Evolutionary conservation across 2,329 filamentous ascomycete species (phyloP), one percentile per base, ranked within the genome.

Genomic region (Cladosporium cucumerinum): DNA sequence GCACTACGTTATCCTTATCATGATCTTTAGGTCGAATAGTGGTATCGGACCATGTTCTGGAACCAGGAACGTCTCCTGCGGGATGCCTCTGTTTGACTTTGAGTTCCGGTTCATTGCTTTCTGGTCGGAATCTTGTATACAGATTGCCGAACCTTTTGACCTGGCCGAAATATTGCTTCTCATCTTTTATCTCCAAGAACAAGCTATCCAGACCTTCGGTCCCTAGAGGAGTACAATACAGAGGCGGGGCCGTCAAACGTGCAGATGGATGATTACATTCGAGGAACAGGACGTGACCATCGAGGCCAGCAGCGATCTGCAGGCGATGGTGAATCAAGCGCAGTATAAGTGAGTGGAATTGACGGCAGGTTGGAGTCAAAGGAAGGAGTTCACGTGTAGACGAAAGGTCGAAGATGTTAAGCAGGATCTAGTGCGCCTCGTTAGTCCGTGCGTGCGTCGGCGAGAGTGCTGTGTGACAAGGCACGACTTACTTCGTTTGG

Each of bases 251-350:
- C 5, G 84, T 87, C 58, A 89, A 81, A 75, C 88, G 89, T 26
- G 84, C 87, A 67, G 82, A 86, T 0, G 91, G 91, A 68, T 90
- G 90, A 72, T 90, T 93, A 75, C 89, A 92, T 78, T 94, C 90
- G 49, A 96, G 85, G 43, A 93, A 86, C 46, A 95, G 78, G 62
- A 87, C 85, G 72, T 91, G 86, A 43, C 86, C 84, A 43, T 83
- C 78, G 8, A 89, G 77, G 3, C 84, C 78, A 5, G 86, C 82
- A 23, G 86, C 85, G 23, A 83, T 75, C 55, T 88, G 77, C 1
- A 92, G 81, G 36, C 90, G 87, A 57, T 84, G 82, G 68, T 90
- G 85, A 8, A 92, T 77, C 52, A 91, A 83, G 28, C 86, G 85
- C 5, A 87, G 77, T 64, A 89, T 82, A 48, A 90, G 73, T 48